These are phyloP conservation scores for Salix brachista DNA, from an alignment of 345 rosid species.

Conservation along the genomic window DNA sequence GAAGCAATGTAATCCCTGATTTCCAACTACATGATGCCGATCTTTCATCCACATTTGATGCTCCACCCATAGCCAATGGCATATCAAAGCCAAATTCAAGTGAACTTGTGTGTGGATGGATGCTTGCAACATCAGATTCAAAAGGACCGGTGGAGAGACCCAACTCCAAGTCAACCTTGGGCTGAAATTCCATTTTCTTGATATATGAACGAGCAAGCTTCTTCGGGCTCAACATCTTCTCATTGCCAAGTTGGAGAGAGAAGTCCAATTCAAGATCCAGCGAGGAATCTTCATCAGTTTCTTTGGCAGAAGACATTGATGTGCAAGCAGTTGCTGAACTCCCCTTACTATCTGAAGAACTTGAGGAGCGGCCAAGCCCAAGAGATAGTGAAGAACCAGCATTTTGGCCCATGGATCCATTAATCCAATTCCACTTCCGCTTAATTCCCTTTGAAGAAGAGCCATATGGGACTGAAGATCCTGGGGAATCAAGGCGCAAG, in stretches of 20 bases:
- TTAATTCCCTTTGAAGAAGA: conserved; percentile 53
- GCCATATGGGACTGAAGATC: conserved; percentile 38
- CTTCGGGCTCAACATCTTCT: conserved; percentile 38
- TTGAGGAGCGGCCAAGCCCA: conserved; percentile 60
- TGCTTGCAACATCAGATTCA: conserved; percentile 65
- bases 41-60: conserved; percentile 45
- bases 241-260: conserved; percentile 74
- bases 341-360: conserved; percentile 92
- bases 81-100: conserved; percentile 41
- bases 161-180: conserved; percentile 67
- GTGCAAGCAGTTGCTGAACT: conserved; percentile 78
- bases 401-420: conserved; percentile 35
- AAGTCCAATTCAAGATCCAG: conserved; percentile 83
- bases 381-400: conserved; percentile 66
- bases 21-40: conserved; percentile 43
- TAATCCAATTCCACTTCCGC: conserved; percentile 66
- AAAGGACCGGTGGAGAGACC: conserved; percentile 65
- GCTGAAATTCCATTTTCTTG: conserved; percentile 35
- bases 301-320: conserved; percentile 69
- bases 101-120: conserved; percentile 33
- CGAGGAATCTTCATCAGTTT: conserved; percentile 79
- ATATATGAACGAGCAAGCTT: conserved; percentile 32
- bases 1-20: conserved; percentile 34
- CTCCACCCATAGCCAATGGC: conserved; percentile 25
- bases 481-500: conserved; percentile 70